A percentile compares a stretch with the other conserved stretches of the same genome.
Evolutionary conservation across 164 flowering plant genomes (phyloP).

Genomic region (grape (Vitis vinifera)): ASM3070453v1 NC_081818.1:28356501-28357000

Average conservation of each 20-base stretch:
- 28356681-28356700: too few species aligned
- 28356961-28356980: constrained; percentile 35
- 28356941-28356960: background rate
- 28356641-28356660: too few species aligned
- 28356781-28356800: constrained; percentile 7
- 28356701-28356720: constrained; percentile 39
- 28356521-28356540: too few species aligned
- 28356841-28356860: constrained; percentile 19
- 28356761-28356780: constrained; percentile 24
- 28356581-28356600: too few species aligned
- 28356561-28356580: too few species aligned
- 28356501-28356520: too few species aligned
- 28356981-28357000: constrained; percentile 16
- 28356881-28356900: constrained; percentile 29
- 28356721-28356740: constrained; percentile 44
- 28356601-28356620: too few species aligned
- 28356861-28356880: constrained; percentile 46
- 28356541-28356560: too few species aligned
- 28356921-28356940: background rate
- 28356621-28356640: too few species aligned
- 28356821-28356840: constrained; percentile 43
- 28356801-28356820: constrained; percentile 56
- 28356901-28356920: constrained; percentile 23
- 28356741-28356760: constrained; percentile 55
- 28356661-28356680: too few species aligned